A percentile compares a stretch with the other conserved stretches of the same genome.
Conservation (phyloP, 176 grass and related monocot genomes). For the Aegilops sharonensis region DNA sequence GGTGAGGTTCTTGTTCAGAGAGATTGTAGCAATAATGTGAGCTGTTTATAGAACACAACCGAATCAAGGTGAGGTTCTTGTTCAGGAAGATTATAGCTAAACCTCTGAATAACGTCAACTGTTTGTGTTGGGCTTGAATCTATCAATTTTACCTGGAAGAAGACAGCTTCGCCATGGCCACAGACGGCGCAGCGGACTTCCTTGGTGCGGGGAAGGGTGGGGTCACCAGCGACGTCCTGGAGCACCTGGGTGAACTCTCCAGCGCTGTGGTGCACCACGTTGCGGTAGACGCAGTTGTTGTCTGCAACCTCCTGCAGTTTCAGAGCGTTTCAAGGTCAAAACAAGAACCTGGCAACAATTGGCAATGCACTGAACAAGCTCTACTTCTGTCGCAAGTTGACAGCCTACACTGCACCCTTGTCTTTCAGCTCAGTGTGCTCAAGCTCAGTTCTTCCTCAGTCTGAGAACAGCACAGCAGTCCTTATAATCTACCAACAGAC, state of each 20-base stretch:
- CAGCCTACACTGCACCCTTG: background rate
- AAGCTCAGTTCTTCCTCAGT: background rate
- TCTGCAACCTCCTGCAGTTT: constrained; percentile 67
- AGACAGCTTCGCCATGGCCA: constrained; percentile 76
- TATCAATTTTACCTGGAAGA: constrained; percentile 64
- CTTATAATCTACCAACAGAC: background rate
- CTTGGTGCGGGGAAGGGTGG: constrained; percentile 80
- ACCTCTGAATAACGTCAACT: background rate
- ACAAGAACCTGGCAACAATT: background rate
- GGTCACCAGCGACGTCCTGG: constrained; percentile 80
- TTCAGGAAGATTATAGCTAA: background rate
- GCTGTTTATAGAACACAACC: constrained; percentile 6
- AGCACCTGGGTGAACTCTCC: constrained; percentile 82
- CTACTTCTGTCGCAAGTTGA: background rate
- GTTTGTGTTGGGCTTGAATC: background rate
- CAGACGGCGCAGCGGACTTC: constrained; percentile 54
- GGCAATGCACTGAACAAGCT: background rate
- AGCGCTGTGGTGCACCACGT: constrained; percentile 73
- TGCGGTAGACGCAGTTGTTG: constrained; percentile 79
- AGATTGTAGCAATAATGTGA: too few species aligned
- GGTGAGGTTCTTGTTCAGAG: background rate
- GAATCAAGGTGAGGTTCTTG: background rate
- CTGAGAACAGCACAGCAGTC: background rate
- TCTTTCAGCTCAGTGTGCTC: background rate
- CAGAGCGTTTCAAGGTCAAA: background rate